Percentiles rank a stretch among this genome's conserved stretches.
phyloP scores from a whole-genome alignment of 352 stramenopile species.

The Pythium pyrilobum region DNA sequence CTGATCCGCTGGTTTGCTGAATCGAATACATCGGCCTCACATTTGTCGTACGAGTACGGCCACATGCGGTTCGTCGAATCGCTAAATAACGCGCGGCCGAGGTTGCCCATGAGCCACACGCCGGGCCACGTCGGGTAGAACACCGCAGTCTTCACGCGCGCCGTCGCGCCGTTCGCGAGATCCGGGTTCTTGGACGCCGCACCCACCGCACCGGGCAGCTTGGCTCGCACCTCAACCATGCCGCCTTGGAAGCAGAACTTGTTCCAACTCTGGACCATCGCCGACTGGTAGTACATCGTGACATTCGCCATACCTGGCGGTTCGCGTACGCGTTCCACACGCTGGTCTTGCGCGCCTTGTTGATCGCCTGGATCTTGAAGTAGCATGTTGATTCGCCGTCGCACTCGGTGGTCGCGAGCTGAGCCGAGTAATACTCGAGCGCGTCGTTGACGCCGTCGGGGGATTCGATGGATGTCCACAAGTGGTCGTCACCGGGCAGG shows the following conservation, averaged over 20 bases:
- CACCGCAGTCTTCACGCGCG: not conserved
- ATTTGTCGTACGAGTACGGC: conserved; percentile 91
- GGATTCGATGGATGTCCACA: conserved; percentile 93
- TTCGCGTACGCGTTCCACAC: conserved; percentile 52
- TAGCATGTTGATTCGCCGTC: conserved; percentile 26
- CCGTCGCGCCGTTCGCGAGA: conserved; percentile 1
- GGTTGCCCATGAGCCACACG: conserved; percentile 92
- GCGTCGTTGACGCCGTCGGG: conserved; percentile 54
- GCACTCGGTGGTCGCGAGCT: not conserved
- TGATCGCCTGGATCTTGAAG: conserved; percentile 46
- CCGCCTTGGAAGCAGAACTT: conserved; percentile 94
- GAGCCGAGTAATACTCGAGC: conserved; percentile 8
- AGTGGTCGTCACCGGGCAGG: conserved; percentile 84
- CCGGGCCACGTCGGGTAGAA: conserved; percentile 80
- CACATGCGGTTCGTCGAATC: conserved; percentile 85
- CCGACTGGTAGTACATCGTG: conserved; percentile 54
- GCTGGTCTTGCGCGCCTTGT: conserved; percentile 30
- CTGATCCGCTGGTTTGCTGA: conserved; percentile 44
- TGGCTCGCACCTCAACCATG: conserved; percentile 87
- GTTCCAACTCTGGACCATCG: conserved; percentile 93
- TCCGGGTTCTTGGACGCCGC: conserved; percentile 24
- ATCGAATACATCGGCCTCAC: conserved; percentile 53
- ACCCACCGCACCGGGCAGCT: conserved; percentile 68
- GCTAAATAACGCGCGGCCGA: conserved; percentile 88
- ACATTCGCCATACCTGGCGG: conserved; percentile 46